Base-by-base conservation (phyloP, 2,329 filamentous ascomycete species). In the Ophiostoma pallidulum region DNA sequence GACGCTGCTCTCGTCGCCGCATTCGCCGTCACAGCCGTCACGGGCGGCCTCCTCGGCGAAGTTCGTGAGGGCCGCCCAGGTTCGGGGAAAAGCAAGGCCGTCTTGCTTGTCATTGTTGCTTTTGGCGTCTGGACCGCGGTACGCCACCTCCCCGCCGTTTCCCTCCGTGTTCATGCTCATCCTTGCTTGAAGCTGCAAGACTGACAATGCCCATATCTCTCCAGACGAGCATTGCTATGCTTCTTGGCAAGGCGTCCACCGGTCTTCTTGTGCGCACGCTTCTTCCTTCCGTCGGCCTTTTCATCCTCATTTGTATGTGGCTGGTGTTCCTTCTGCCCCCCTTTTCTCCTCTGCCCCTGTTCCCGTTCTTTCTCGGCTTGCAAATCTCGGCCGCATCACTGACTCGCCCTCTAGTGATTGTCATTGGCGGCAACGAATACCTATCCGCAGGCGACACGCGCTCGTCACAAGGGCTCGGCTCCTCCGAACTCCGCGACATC, bases 111-210 rank as follows among this genome's bases (percentile, higher is more conserved):
- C 16, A 61, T 72, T 19, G 56, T 64, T 39, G 72, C 67, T 13
- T 60, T 77, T 48, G 66, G 63, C n/a, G 57, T 75, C 28, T 80
- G 76, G 76, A 73, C 69, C 44, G 73, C 64, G 55, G 74, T 77
- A 24, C 8, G 22, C 18, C 2, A 3, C 2, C 8, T 13, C 12
- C 14, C 13, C 4, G 7, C 13, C 16, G 4, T 20, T 18, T 31
- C n/a, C n/a, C n/a, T n/a, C n/a, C n/a, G n/a, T 52, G 19, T 26
- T n/a, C n/a, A n/a, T n/a, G n/a, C 14, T 43, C 6, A 12, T 43
- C 32, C n/a, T 26, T 41, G 22, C 8, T 32, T 16, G 18, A 32
- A 12, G n/a, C 4, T 8, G 16, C 3, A 14, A 28, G 18, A 26
- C 55, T 54, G 41, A 55, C 54, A 48, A 19, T 50, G n/a, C n/a